Conservation (phyloP, 2,329 filamentous ascomycete species). For the Colletotrichum lindemuthianum region DNA sequence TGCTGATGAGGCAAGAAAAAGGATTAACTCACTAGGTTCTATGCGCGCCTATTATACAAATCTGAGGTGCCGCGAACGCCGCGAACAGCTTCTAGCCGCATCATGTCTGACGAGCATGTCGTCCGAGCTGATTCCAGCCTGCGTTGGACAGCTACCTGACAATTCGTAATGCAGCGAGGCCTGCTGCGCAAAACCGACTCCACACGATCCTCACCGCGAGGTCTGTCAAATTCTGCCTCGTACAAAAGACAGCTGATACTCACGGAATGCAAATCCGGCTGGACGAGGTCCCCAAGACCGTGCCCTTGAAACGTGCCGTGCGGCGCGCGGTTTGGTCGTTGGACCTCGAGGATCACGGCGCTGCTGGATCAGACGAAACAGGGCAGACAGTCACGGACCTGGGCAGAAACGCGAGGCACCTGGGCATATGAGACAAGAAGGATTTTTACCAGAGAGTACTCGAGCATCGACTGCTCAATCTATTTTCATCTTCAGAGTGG, state of each 20-base stretch:
- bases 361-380: slow-evolving; percentile 28
- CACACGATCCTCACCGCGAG: neutral
- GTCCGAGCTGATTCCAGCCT: slow-evolving; percentile 14
- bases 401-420: neutral
- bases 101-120: slow-evolving; percentile 2
- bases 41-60: slow-evolving; percentile 22
- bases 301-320: slow-evolving; percentile 33
- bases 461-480: too few relatives aligned
- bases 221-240: neutral
- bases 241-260: neutral
- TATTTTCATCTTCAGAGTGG: too few relatives aligned
- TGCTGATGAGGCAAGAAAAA: slow-evolving; percentile 19
- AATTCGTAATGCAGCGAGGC: slow-evolving; percentile 6
- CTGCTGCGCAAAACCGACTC: slow-evolving; percentile 16
- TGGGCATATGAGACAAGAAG: neutral
- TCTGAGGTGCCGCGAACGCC: neutral
- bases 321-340: slow-evolving; percentile 21
- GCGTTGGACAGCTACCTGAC: neutral
- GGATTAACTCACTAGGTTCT: neutral
- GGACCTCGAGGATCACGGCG: slow-evolving; percentile 8
- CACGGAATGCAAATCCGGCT: slow-evolving; percentile 1
- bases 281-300: slow-evolving; percentile 8
- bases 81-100: neutral
- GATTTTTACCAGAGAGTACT: too few relatives aligned
- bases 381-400: slow-evolving; percentile 22